phyloP scores from a whole-genome alignment of 345 rosid species.

The Salix brachista region DNA sequence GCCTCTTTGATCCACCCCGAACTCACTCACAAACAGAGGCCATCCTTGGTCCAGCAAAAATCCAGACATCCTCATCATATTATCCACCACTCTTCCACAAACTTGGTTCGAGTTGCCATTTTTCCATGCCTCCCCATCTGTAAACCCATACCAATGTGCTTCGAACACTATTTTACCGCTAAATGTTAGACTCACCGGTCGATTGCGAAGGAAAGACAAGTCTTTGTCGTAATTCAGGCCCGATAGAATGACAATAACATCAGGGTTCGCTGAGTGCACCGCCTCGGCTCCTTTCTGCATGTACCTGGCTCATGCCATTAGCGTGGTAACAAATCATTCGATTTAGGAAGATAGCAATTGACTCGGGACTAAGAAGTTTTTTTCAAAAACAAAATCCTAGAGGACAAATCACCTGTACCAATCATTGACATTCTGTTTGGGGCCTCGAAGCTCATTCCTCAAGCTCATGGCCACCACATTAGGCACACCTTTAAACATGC shows the following conservation, averaged over 20 bases:
- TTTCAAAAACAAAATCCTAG: background rate
- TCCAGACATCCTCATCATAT: constrained; percentile 53
- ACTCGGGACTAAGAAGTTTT: background rate
- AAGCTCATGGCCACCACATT: constrained; percentile 89
- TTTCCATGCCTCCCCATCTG: constrained; percentile 69
- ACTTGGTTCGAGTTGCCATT: constrained; percentile 65
- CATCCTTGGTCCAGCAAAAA: constrained; percentile 61
- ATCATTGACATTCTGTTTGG: constrained; percentile 63
- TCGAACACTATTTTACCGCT: constrained; percentile 68
- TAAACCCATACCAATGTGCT: constrained; percentile 75
- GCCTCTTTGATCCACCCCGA: constrained; percentile 75
- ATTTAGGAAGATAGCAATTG: background rate
- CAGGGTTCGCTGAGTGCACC: constrained; percentile 75
- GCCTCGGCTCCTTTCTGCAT: constrained; percentile 91
- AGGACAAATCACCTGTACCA: constrained; percentile 71
- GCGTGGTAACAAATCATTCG: background rate
- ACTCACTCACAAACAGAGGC: constrained; percentile 72
- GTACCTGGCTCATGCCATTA: constrained; percentile 36
- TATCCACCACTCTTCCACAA: constrained; percentile 55
- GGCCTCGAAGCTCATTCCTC: constrained; percentile 92
- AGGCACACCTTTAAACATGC: constrained; percentile 48
- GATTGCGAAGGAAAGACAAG: constrained; percentile 51
- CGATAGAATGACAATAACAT: constrained; percentile 80
- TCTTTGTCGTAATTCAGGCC: constrained; percentile 75
- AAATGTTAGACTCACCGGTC: constrained; percentile 48